These are phyloP conservation scores for Neurospora discreta DNA, from an alignment of 495 filamentous ascomycete species.

Conservation along the genomic window DNA sequence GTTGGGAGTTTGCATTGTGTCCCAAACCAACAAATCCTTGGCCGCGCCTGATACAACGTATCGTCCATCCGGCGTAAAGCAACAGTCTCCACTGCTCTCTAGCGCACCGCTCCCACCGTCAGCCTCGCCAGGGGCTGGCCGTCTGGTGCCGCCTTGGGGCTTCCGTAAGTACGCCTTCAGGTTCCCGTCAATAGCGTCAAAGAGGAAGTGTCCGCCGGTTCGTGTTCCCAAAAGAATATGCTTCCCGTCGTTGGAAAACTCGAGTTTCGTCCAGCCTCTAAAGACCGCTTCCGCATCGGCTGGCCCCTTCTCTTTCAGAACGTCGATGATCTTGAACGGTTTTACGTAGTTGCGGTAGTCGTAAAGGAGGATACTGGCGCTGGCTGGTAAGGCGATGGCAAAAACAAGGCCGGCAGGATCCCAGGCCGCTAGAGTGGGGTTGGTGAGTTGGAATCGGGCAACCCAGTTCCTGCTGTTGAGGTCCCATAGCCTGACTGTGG, in stretches of 20 bases:
- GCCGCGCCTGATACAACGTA: conserved; percentile 74
- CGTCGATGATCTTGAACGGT: conserved; percentile 79
- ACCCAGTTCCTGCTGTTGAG: conserved; percentile 58
- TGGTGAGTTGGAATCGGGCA: conserved; percentile 64
- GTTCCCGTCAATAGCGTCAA: conserved; percentile 79
- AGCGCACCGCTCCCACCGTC: conserved; percentile 20
- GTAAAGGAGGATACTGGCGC: conserved; percentile 73
- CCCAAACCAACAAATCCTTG: conserved; percentile 71
- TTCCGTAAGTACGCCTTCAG: conserved; percentile 53
- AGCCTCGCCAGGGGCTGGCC: conserved; percentile 37
- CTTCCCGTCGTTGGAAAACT: conserved; percentile 94
- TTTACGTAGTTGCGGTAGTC: conserved; percentile 90
- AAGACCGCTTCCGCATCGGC: conserved; percentile 26
- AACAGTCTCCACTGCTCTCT: conserved; percentile 64
- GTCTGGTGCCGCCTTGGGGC: conserved; percentile 28
- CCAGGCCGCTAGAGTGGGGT: conserved; percentile 73
- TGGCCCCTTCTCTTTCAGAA: conserved; percentile 34
- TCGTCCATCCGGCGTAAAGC: conserved; percentile 77
- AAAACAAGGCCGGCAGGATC: conserved; percentile 85
- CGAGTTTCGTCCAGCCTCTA: conserved; percentile 70
- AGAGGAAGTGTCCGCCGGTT: conserved; percentile 67
- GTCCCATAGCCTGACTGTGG: conserved; percentile 83
- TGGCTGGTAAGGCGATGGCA: conserved; percentile 73
- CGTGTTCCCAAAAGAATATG: conserved; percentile 71
- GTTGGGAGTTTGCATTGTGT: conserved; percentile 47